Evolutionary conservation across 805 yeast genomes (phyloP), one percentile per base, ranked within the genome.

Genomic region (Candida oleophila): DNA sequence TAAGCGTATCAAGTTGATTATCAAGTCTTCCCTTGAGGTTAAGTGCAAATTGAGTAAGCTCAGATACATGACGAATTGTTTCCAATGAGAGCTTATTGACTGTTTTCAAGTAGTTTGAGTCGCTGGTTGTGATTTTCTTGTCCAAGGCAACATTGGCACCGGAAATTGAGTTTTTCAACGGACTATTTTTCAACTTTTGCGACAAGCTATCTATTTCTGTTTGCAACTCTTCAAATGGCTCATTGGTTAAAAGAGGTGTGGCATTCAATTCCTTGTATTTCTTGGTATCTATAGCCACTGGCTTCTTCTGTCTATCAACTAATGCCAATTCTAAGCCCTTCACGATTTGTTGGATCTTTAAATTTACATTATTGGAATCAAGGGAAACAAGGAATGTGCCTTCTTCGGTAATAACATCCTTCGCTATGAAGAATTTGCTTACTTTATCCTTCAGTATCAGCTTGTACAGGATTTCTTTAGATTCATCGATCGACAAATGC

Each of bases 181-280:
- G 30, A 22, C 21, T 8, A 15, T n/a, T 41, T 19, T 12, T 15
- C 18, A 16, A n/a, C 7, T n/a, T 25, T 18, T n/a, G 20, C n/a
- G 22, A 9, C 14, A 18, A 9, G 1, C 34, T 9, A 9, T 42
- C 42, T 25, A 60, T 44, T 40, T 61, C 62, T 14, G 47, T 43
- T 4, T 51, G 37, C 11, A 64, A 49, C 43, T 60, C 62, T 32
- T 51, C 56, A 45, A 57, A 48, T 9, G 56, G 55, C 39, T 50
- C 55, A 33, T 46, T 42, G 12, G 34, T 40, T 34, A 46, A 47
- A 7, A 47, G 36, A 9, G 39, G 21, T 4, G 39, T 16, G 8
- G 39, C 22, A 25, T 11, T 25, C 30, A 25, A 25, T 25, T 5
- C 11, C 30, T 25, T 25, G 30, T 25, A 25, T 25, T 11, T 5